These are phyloP conservation scores for Monosporascus ibericus DNA, from an alignment of 2,329 filamentous ascomycete species.

Conservation along the genomic window DNA sequence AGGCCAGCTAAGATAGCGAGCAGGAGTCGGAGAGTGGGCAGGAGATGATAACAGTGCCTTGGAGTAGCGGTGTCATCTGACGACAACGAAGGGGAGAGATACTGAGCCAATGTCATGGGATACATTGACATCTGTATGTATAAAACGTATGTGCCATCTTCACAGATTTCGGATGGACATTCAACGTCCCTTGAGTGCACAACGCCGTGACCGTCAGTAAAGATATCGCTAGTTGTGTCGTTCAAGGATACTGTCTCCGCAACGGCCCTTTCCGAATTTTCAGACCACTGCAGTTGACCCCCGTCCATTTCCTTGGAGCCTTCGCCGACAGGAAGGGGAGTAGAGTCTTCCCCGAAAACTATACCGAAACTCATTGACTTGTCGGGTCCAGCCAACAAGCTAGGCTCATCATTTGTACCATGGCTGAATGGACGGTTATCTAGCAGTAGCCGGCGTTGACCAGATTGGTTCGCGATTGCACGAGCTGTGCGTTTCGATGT, in stretches of 20 bases:
- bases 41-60: slow-evolving; percentile 55
- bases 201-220: slow-evolving; percentile 18
- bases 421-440: not conserved
- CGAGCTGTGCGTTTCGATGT: not conserved
- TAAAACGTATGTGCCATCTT: slow-evolving; percentile 37
- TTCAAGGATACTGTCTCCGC: slow-evolving; percentile 12
- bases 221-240: slow-evolving; percentile 18
- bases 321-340: slow-evolving; percentile 1
- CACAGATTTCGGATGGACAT: slow-evolving; percentile 18
- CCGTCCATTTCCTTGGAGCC: not conserved
- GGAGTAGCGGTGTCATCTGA: slow-evolving; percentile 13
- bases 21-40: slow-evolving; percentile 51
- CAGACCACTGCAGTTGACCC: slow-evolving; percentile 22
- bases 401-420: slow-evolving; percentile 3
- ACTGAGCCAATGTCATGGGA: slow-evolving; percentile 54
- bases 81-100: slow-evolving; percentile 36
- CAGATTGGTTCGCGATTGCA: not conserved
- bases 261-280: slow-evolving; percentile 27
- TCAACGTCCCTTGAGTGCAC: slow-evolving; percentile 23
- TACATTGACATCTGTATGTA: slow-evolving; percentile 68
- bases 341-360: slow-evolving; percentile 17
- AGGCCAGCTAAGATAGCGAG: slow-evolving; percentile 54
- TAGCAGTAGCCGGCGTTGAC: not conserved
- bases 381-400: not conserved
- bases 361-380: slow-evolving; percentile 7